Conservation (phyloP, 2,329 filamentous ascomycete species). For the Macrophomina phaseolina region DNA sequence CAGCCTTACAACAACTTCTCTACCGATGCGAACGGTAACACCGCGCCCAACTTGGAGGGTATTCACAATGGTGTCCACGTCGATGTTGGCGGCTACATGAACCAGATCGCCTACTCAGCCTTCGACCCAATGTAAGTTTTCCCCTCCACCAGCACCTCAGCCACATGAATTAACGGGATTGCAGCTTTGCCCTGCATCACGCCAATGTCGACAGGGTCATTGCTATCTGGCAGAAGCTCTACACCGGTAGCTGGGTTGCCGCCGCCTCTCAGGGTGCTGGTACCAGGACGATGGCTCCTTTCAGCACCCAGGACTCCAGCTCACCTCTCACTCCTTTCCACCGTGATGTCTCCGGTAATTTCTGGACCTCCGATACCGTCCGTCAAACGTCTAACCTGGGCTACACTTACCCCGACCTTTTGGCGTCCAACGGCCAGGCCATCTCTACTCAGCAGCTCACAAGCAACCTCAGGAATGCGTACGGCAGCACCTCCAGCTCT, state of each 20-base stretch:
- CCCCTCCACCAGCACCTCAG: too few relatives aligned
- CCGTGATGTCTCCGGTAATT: slow-evolving; percentile 33
- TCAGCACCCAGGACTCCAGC: slow-evolving; percentile 55
- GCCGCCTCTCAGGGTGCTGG: slow-evolving; percentile 46
- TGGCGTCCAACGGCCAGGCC: slow-evolving; percentile 27
- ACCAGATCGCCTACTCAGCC: slow-evolving; percentile 71
- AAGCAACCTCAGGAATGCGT: not conserved
- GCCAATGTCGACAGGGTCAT: slow-evolving; percentile 56
- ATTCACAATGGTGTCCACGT: slow-evolving; percentile 39
- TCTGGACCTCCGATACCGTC: slow-evolving; percentile 40
- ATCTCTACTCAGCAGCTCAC: slow-evolving; percentile 28
- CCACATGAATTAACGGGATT: too few relatives aligned
- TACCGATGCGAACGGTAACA: slow-evolving; percentile 29
- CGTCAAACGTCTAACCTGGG: slow-evolving; percentile 37
- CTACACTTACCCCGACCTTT: slow-evolving; percentile 46
- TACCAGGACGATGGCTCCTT: slow-evolving; percentile 49
- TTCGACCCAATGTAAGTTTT: slow-evolving; percentile 69
- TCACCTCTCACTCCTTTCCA: slow-evolving; percentile 49
- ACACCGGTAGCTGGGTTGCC: slow-evolving; percentile 71
- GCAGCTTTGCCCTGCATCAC: slow-evolving; percentile 43
- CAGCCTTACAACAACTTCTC: slow-evolving; percentile 29
- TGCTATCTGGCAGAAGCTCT: slow-evolving; percentile 77
- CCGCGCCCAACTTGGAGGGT: slow-evolving; percentile 28
- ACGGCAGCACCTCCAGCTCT: not conserved
- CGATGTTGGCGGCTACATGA: slow-evolving; percentile 54